phyloP scores from a whole-genome alignment of 495 filamentous ascomycete genomes.

The Daldinia caldariorum region DNA sequence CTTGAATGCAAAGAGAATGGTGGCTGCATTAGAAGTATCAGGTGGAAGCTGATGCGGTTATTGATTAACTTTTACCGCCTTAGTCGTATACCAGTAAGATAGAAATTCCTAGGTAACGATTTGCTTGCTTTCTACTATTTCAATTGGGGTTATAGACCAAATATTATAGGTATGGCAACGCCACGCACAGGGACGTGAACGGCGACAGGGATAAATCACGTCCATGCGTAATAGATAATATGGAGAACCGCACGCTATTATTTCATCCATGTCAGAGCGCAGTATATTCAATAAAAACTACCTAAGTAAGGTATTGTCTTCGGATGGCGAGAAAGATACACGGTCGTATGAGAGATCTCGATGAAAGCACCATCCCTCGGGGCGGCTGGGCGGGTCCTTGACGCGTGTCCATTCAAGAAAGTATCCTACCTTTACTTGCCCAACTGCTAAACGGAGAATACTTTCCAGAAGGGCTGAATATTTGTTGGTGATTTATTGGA shows the following conservation, averaged over 20 bases:
- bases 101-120: neutral
- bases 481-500: conserved; percentile 11
- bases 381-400: neutral
- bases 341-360: conserved; percentile 4
- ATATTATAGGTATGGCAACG: conserved; percentile 3
- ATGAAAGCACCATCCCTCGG: neutral
- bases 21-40: neutral
- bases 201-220: conserved; percentile 7
- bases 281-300: neutral
- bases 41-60: neutral
- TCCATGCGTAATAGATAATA: conserved; percentile 8
- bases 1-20: neutral
- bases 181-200: neutral
- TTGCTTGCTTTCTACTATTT: neutral
- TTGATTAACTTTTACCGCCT: neutral
- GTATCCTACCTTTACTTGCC: neutral
- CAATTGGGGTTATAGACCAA: neutral
- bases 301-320: conserved; percentile 7
- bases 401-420: neutral
- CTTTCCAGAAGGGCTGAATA: conserved; percentile 16
- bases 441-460: conserved; percentile 4
- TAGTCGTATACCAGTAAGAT: neutral
- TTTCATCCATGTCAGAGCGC: conserved; percentile 27
- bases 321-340: neutral
- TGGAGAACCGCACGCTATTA: conserved; percentile 13